Base-by-base conservation (phyloP, 2,329 filamentous ascomycete genomes). In the Rhinocladiella mackenziei region DNA sequence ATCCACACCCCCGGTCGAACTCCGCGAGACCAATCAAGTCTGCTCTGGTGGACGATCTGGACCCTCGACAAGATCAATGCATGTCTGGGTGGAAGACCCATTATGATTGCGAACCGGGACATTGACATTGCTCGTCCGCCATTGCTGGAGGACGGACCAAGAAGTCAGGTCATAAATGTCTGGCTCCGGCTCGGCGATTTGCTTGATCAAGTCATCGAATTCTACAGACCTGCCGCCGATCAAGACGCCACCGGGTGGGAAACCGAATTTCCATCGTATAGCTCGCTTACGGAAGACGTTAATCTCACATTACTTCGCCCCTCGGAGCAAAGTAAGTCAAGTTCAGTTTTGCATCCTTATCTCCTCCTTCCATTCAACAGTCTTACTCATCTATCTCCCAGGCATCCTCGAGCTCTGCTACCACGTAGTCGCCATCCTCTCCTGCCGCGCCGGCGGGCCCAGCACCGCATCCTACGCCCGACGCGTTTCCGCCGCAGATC, bases 331-430 rank as follows among this genome's bases (percentile, higher is more conserved):
- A 46, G 43, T 47, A 54, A 45, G 32, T 55, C 13, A 41, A 15
- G 23, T 6, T 20, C 18, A 7, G 37, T 20, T 2, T 19, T 35
- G 4, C 10, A 15, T 8, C 13, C 20, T 31, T 14, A 29, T 14
- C 30, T 26, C n/a, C 19, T 32, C 15, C 34, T n/a, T 15, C 11
- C 9, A 11, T 18, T 19, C 14, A 4, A 14, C 33, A n/a, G 4
- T 17, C n/a, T 17, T 39, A 18, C 23, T 29, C 33, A 23, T 35
- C 33, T 6, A 19, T 26, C 34, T n/a, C 10, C 10, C n/a, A 73
- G 70, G 67, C 10, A 65, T 76, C 4, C 60, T 79, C 5, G 76
- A 78, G 44, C 59, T 79, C 2, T 77, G 73, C 57, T 78, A 79
- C 46, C 72, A 78, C 54, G 69, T 72, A 15, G 73, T 77, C 39